Evolutionary conservation across 2,329 filamentous ascomycete species (phyloP).

Genomic region (Fusarium circinatum): DNA sequence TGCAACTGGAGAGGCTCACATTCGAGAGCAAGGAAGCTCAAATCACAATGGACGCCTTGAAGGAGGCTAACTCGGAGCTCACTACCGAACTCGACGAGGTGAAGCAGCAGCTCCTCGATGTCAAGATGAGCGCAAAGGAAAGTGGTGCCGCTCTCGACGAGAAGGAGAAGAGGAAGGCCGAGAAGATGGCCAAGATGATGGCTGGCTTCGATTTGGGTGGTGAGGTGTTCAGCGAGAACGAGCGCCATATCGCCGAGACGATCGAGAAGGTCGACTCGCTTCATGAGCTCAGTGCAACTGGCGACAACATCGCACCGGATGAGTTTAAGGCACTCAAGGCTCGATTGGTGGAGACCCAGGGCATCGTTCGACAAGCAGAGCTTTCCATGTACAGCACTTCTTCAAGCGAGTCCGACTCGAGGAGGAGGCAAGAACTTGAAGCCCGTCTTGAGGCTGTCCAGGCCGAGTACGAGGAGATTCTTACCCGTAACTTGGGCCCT

Average conservation of each 20-base stretch:
- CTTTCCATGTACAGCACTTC: conserved; percentile 79
- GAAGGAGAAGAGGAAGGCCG: conserved; percentile 98
- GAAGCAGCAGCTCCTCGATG: conserved; percentile 94
- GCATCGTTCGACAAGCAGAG: conserved; percentile 92
- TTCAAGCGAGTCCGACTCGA: conserved; percentile 71
- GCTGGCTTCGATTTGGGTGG: conserved; percentile 94
- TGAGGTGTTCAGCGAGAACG: conserved; percentile 93
- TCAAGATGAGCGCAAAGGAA: conserved; percentile 96
- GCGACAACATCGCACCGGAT: conserved; percentile 83
- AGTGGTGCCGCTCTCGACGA: conserved; percentile 89
- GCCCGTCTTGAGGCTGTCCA: conserved; percentile 78
- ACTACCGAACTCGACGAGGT: conserved; percentile 92
- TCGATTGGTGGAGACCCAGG: conserved; percentile 87
- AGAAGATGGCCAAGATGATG: conserved; percentile 99
- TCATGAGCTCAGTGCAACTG: conserved; percentile 78
- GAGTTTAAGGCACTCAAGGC: conserved; percentile 81
- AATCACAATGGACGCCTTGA: conserved; percentile 97
- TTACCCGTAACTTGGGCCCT: conserved; percentile 81
- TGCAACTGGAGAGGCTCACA: conserved; percentile 94
- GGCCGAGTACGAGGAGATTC: conserved; percentile 83
- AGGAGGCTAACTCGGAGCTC: conserved; percentile 94
- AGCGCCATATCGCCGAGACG: conserved; percentile 82
- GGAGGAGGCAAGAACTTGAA: conserved; percentile 81
- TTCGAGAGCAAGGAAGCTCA: conserved; percentile 97
- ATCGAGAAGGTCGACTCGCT: conserved; percentile 86